These are phyloP conservation scores for Chlamydomonas reinhardtii DNA, from an alignment of 163 green algal genomes.

Conservation along the genomic window DNA sequence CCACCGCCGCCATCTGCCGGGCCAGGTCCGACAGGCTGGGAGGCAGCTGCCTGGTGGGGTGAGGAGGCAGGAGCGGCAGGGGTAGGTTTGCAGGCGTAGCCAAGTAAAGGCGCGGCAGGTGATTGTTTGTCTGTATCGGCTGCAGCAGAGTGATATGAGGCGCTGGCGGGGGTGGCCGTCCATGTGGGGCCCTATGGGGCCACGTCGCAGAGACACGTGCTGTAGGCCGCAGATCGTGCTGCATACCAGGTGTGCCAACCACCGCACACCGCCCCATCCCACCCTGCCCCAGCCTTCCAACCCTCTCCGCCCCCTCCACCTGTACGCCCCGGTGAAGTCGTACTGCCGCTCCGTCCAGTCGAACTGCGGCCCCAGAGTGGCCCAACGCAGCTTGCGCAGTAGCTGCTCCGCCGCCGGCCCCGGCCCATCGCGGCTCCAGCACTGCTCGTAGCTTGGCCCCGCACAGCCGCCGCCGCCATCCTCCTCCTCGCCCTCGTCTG, in stretches of 20 bases:
- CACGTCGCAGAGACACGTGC: no score
- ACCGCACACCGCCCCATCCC: no score
- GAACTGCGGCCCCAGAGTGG: constrained; percentile 86
- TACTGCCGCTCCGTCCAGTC: constrained; percentile 88
- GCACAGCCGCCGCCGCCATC: not conserved
- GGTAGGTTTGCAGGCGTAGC: no score
- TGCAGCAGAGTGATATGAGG: no score
- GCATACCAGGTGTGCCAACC: no score
- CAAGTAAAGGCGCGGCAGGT: no score
- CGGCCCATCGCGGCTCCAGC: constrained; percentile 36
- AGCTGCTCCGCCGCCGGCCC: constrained; percentile 66
- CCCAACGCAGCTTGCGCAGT: constrained; percentile 89
- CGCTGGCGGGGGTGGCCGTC: no score
- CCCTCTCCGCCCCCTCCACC: not conserved
- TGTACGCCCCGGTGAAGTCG: constrained; percentile 56
- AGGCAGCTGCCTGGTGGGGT: constrained; percentile 62
- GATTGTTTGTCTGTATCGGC: no score
- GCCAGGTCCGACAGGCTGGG: constrained; percentile 65
- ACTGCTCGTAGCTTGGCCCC: not conserved
- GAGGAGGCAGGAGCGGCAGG: no score
- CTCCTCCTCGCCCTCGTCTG: not conserved
- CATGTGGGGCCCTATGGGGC: no score
- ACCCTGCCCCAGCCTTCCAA: not conserved
- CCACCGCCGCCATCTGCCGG: constrained; percentile 45
- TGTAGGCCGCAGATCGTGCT: no score